These are phyloP conservation scores for Wallacemonas rigidus DNA, from an alignment of 208 protist species.

Conservation along the genomic window DNA sequence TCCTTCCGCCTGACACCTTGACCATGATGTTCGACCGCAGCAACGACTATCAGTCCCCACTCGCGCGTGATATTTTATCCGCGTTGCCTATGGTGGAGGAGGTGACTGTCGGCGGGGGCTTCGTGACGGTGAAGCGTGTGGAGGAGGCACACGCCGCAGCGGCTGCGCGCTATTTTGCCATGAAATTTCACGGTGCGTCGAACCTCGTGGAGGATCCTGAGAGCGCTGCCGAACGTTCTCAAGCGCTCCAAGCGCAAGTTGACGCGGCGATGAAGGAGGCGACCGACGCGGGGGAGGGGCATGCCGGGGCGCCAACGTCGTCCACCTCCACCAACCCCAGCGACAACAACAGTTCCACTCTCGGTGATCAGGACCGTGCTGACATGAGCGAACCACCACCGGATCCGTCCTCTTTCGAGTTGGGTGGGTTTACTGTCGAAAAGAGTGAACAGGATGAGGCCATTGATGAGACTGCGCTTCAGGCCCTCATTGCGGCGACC, in stretches of 20 bases:
- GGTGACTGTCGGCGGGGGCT: conserved; percentile 73
- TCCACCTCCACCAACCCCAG: no score
- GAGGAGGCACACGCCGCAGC: conserved; percentile 54
- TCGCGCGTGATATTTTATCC: conserved; percentile 69
- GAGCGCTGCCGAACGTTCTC: conserved; percentile 36
- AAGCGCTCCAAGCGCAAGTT: conserved; percentile 55
- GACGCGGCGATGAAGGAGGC: conserved; percentile 24
- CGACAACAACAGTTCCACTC: no score
- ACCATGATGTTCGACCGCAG: conserved; percentile 80
- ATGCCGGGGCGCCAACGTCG: no score
- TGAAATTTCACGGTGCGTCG: conserved; percentile 43
- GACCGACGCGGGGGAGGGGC: no score
- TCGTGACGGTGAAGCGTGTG: conserved; percentile 84
- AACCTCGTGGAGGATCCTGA: conserved; percentile 21
- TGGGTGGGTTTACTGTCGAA: conserved; percentile 42
- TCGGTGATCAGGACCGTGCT: no score
- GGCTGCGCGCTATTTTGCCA: conserved; percentile 68
- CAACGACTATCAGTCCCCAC: conserved; percentile 78
- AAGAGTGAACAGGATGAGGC: conserved; percentile 35
- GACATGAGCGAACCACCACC: not conserved
- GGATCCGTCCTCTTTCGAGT: conserved; percentile 26
- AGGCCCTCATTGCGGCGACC: conserved; percentile 57
- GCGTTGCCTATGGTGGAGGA: conserved; percentile 89
- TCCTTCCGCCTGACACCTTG: conserved; percentile 48
- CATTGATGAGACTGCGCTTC: conserved; percentile 58